Evolutionary conservation across 495 filamentous ascomycete species (phyloP), one percentile per base, ranked within the genome.

Genomic region (Cladorrhinum samala): DNA sequence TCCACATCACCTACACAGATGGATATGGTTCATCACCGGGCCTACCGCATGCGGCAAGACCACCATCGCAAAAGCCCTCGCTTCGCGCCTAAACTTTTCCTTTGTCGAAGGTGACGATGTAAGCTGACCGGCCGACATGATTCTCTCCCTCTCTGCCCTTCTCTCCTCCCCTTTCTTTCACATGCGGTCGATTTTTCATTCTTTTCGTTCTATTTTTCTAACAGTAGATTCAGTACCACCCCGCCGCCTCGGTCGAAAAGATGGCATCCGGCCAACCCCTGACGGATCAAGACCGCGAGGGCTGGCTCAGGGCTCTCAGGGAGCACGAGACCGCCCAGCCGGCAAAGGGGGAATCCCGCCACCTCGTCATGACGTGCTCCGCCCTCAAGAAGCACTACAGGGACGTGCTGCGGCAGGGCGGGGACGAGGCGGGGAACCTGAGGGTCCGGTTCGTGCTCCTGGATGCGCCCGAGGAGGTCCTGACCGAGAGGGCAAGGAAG

Each of bases 61-160:
- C 13, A 67, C 63, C n/a, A 20, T 61, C 2, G 63, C 67, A 14
- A 52, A 62, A 11, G 69, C 65, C 21, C 53, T 68, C 4, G 65
- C 54, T 41, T 14, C 48, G 6, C 11, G 46, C 1, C 49, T 65
- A 1, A 21, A 72, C 65, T 54, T 71, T 65, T 59, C 25, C 50
- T 70, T n/a, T 70, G 64, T 71, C 3, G 71, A 76, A 58, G 76
- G 75, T 19, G 79, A 77, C 54, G 70, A 76, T 50, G 77, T 79
- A 67, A 53, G 72, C n/a, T n/a, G n/a, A n/a, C n/a, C n/a, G n/a
- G n/a, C n/a, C n/a, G n/a, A n/a, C n/a, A n/a, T n/a, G n/a, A n/a
- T n/a, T n/a, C n/a, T n/a, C n/a, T n/a, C n/a, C n/a, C n/a, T n/a
- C n/a, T n/a, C n/a, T n/a, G n/a, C n/a, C n/a, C n/a, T 56, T 16